Evolutionary conservation across 129 eudicot species (phyloP), one percentile per base, ranked within the genome.

Genomic region (Centaurea solstitialis): DNA sequence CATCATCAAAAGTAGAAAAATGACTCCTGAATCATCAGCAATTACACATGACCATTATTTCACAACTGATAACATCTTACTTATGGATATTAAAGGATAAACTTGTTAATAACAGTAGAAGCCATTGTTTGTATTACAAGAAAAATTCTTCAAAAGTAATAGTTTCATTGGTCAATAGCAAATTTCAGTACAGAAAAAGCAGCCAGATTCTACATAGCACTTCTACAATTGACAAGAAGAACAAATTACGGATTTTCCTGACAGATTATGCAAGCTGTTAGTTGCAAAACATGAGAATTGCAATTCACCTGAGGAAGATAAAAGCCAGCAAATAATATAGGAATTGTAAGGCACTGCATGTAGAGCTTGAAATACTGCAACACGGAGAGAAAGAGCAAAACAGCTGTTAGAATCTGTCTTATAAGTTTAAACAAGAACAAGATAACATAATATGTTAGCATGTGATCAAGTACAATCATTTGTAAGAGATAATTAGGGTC

Each of bases 231-330:
- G 30, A 35, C 64, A 69, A 53, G 11, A 65, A 50, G 43, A 84
- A 35, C 11, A 73, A 73, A 66, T 47, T 74, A 53, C 7, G 15
- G 38, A 23, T 68, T 50, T 64, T 79, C 1, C 39, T 38, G 10
- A 37, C 39, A 67, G 3, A 41, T 53, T 12, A 22, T 70, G 59
- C 1, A 33, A 76, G 39, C 50, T 65, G 43, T 69, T 78, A 62
- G 72, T 76, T 45, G 68, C 53, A 26, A 61, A 81, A 61, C 53
- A 72, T 77, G 24, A 73, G 17, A 77, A 39, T 0, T 57, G 23
- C 13, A 47, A 77, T 47, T 79, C 85, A 91, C 98, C 98, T 94
- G 98, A 65, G 97, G 98, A 80, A 94, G 72, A 82, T 81, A 86
- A 70, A 94, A 90, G 1, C 91, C 87, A 73, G 77, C 72, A 75